Evolutionary conservation across 345 rosid genomes (phyloP).

Genomic region (Arabidopsis arenosa): DNA sequence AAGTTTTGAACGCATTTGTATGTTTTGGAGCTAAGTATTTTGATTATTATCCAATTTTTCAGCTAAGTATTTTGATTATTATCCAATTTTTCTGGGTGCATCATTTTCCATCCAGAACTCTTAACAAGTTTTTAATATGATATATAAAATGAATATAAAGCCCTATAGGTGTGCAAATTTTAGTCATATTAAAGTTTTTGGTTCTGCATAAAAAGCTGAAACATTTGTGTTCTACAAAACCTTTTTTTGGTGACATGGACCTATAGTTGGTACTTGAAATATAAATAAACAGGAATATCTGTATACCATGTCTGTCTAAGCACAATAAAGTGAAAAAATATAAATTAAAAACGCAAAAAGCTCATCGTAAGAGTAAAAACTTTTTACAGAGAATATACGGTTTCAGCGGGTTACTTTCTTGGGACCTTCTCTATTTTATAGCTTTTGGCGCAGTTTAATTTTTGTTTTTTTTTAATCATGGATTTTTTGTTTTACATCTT

Average conservation of each 20-base stretch:
- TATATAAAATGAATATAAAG: no score
- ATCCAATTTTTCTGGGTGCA: no score
- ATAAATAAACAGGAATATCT: slow-evolving; percentile 8
- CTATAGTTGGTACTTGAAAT: slow-evolving; percentile 10
- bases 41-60: neutral
- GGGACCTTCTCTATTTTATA: slow-evolving; percentile 40
- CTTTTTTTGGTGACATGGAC: slow-evolving; percentile 45
- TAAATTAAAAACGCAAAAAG: slow-evolving; percentile 38
- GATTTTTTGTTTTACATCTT: neutral
- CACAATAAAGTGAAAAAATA: slow-evolving; percentile 20
- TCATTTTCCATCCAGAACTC: no score
- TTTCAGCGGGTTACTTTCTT: slow-evolving; percentile 52
- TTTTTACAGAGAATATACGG: slow-evolving; percentile 67
- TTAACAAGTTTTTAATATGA: no score
- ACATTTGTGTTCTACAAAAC: slow-evolving; percentile 45
- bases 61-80: no score
- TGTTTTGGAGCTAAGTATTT: neutral
- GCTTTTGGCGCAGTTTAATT: slow-evolving; percentile 37
- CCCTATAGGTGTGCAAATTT: slow-evolving; percentile 22
- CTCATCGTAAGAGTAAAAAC: slow-evolving; percentile 69
- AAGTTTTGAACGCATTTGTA: neutral
- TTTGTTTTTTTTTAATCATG: neutral
- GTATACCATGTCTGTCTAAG: slow-evolving; percentile 20
- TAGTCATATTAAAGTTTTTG: slow-evolving; percentile 25
- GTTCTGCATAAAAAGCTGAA: slow-evolving; percentile 42